phyloP scores from a whole-genome alignment of 2,329 filamentous ascomycete species.

The Ophiostoma angusticollis region DNA sequence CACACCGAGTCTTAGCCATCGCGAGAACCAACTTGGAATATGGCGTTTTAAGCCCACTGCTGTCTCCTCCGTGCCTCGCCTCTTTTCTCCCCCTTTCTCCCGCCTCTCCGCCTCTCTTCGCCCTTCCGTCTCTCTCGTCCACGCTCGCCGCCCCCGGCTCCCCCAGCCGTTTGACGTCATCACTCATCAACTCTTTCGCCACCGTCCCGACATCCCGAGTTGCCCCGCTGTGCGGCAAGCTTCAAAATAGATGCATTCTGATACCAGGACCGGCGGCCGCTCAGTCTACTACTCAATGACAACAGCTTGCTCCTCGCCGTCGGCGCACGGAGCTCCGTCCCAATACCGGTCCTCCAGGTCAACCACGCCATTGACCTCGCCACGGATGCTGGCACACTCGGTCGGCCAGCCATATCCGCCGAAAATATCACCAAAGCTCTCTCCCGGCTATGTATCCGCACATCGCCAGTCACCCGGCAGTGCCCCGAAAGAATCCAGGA shows the following conservation, averaged over 20 bases:
- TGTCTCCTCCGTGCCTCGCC: background rate
- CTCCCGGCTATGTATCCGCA: constrained; percentile 21
- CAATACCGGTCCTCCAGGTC: constrained; percentile 28
- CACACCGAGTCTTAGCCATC: no score
- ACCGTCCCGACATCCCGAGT: no score
- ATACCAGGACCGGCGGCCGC: constrained; percentile 22
- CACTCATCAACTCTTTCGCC: background rate
- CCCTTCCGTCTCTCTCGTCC: background rate
- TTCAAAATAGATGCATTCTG: constrained; percentile 1
- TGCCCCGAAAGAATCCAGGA: constrained; percentile 25
- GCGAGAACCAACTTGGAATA: no score
- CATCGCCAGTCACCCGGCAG: constrained; percentile 13
- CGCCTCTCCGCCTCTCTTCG: background rate
- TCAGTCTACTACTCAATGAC: constrained; percentile 34
- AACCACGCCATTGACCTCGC: constrained; percentile 39
- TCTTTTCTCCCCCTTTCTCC: background rate
- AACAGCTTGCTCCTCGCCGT: constrained; percentile 27
- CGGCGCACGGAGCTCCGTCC: constrained; percentile 29
- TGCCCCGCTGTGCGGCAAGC: no score
- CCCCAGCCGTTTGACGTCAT: no score
- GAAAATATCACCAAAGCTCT: constrained; percentile 37
- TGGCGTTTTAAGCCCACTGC: no score
- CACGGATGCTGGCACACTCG: constrained; percentile 35
- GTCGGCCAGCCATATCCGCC: constrained; percentile 43
- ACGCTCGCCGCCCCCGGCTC: no score